Evolutionary conservation across 306 rosid genomes (phyloP).

Genomic region (Geum urbanum): DNA sequence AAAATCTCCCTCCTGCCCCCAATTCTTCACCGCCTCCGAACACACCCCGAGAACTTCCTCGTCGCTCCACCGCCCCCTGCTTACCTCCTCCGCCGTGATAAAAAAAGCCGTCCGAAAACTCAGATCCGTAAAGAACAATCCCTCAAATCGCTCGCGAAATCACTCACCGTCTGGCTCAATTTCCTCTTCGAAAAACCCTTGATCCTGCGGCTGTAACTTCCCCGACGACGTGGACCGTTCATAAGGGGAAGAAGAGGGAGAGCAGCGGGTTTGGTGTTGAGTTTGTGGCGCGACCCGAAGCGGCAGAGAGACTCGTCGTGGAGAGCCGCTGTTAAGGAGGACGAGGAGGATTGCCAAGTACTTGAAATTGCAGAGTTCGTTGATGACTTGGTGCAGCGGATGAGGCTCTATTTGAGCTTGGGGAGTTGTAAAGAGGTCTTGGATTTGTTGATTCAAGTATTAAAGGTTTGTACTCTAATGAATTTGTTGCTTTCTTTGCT

Average conservation of each 20-base stretch:
- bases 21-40: constrained; percentile 67
- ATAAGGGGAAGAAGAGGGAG: constrained; percentile 47
- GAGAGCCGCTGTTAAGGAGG: too few species aligned
- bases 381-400: constrained; percentile 72
- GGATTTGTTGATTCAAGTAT: constrained; percentile 55
- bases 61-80: too few species aligned
- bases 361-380: constrained; percentile 41
- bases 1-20: constrained; percentile 73
- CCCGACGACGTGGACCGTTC: constrained; percentile 31
- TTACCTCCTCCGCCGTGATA: constrained; percentile 33
- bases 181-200: constrained; percentile 71
- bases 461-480: constrained; percentile 53
- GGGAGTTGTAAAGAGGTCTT: constrained; percentile 57
- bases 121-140: constrained; percentile 64
- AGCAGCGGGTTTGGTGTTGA: constrained; percentile 25
- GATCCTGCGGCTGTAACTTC: constrained; percentile 60
- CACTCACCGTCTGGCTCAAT: constrained; percentile 85
- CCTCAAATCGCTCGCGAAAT: constrained; percentile 70
- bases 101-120: constrained; percentile 43
- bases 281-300: constrained; percentile 74
- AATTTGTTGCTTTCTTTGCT: neutral
- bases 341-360: constrained; percentile 27
- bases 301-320: constrained; percentile 54
- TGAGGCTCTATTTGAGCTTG: constrained; percentile 60
- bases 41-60: constrained; percentile 43